Base-by-base conservation (phyloP, 2,329 filamentous ascomycete species). In the Atkinsonella texensis region DNA sequence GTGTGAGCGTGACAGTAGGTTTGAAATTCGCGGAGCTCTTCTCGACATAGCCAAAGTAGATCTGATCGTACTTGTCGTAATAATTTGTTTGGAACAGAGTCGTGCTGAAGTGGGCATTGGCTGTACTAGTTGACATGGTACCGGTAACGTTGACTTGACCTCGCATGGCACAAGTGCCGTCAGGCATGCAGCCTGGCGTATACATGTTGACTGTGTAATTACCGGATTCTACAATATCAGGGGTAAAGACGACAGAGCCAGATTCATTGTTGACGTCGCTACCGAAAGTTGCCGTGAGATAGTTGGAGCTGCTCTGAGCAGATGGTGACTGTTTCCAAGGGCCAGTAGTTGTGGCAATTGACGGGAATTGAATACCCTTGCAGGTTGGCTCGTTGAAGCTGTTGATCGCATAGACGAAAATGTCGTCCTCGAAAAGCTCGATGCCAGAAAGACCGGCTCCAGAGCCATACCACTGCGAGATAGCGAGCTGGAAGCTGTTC, bases 41-140 rank as follows among this genome's bases (percentile, higher is more conserved):
- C 63, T 97, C 89, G 50, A 98, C 81, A 57, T 82, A 82, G 46
- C 90, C 93, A 57, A 84, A 85, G 68, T 89, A 95, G 53, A 98
- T 83, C 58, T 87, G 83, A 63, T 98, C 93, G 63, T 95, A 97
- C 68, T 98, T 98, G 73, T 97, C 91, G 65, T 84, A 94, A 64
- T 94, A 79, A 69, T 98, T 98, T 17, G 90, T 95, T 68, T 98
- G 93, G 64, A 79, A 94, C 8, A 96, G 71, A 0, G 79, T 76
- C 1, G 75, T 80, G 31, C 79, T 75, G 52, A 83, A 74, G 5
- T 78, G 72, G 38, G 67, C 64, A 48, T 70, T 58, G 59, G 67
- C 62, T 52, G 69, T 61, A 63, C 74, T 61, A 58, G 72, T 69
- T 2, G 81, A 77, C 72, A 93, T 82, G 23, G 75, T 76, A 35